These are phyloP conservation scores for Pseudoneurospora amorphoporcata DNA, from an alignment of 495 filamentous ascomycete genomes.

Conservation along the genomic window DNA sequence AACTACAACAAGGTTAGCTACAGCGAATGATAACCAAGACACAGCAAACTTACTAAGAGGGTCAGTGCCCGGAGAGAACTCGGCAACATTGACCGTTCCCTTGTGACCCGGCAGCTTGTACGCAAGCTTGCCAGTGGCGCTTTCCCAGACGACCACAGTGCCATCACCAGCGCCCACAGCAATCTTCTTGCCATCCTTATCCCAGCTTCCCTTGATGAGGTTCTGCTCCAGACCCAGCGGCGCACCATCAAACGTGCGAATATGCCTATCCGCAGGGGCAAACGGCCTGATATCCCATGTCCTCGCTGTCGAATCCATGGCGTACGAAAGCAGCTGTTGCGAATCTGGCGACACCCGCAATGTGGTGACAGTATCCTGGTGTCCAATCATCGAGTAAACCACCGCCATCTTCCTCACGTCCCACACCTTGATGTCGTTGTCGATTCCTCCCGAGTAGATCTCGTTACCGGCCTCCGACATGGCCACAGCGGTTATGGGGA, in stretches of 20 bases:
- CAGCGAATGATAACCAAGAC: background rate
- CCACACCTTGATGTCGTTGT: conserved; percentile 96
- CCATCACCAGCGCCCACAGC: conserved; percentile 84
- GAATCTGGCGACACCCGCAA: conserved; percentile 84
- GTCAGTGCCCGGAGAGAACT: conserved; percentile 72
- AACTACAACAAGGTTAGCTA: conserved; percentile 45
- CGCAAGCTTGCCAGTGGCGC: conserved; percentile 67
- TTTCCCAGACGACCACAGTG: conserved; percentile 85
- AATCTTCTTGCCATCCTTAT: conserved; percentile 73
- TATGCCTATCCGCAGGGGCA: conserved; percentile 72
- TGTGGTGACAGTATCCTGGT: conserved; percentile 86
- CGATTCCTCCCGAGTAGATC: conserved; percentile 88
- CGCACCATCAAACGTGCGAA: conserved; percentile 82
- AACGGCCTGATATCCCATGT: conserved; percentile 97
- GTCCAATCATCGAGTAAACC: conserved; percentile 77
- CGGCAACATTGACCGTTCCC: conserved; percentile 89
- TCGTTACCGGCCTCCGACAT: conserved; percentile 90
- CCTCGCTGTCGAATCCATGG: conserved; percentile 83
- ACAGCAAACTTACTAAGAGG: conserved; percentile 66
- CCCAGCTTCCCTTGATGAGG: conserved; percentile 84
- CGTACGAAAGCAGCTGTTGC: conserved; percentile 81
- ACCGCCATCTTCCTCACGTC: conserved; percentile 85
- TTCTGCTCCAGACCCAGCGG: conserved; percentile 85
- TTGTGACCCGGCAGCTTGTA: conserved; percentile 95
- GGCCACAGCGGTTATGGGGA: conserved; percentile 85